Base-by-base conservation (phyloP, 2,329 filamentous ascomycete species). In the Alternaria sp. region DNA sequence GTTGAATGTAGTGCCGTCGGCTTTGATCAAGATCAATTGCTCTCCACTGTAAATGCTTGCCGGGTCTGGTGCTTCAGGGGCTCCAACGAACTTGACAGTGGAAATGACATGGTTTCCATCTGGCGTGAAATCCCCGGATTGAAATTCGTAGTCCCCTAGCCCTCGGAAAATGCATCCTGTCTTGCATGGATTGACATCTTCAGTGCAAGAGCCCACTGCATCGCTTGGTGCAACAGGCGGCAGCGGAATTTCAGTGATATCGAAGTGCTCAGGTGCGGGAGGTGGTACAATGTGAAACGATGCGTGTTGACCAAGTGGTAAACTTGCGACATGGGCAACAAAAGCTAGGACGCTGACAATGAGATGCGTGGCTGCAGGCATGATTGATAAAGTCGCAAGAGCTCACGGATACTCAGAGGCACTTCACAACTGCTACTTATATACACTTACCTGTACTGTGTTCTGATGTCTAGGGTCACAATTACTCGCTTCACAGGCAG, bases 61-160 rank as follows among this genome's bases (percentile, higher is more conserved):
- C 0, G 78, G 68, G 56, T 80, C 72, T 2, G 78, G 79, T 4
- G 72, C 64, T 0, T 68, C 69, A 0, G 80, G 79, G 2, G 81
- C 80, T 3, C 81, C 81, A 6, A 72, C 71, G 50, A 81, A 83
- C 10, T 72, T 75, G 10, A 80, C 72, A 4, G 54, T 73, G 23
- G 73, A 77, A 9, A 79, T 58, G 7, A 83, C 73, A 58, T 83
- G 80, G 0, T 78, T 74, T 14, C 76, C 76, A 50, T 83, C 79
- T 0, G 80, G 78, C 0, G 77, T 65, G 41, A 83, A 83, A 62
- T 56, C 69, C 48, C 61, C 73, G 5, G 63, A 62, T 52, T 78
- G 75, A 5, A 63, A 59, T 9, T 51, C 72, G 17, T 17, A 17
- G 39, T 52, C 51, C 10, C 24, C 24, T 2, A 57, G 28, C 9